A percentile compares a stretch with the other conserved stretches of the same genome.
phyloP scores from a whole-genome alignment of 805 yeast species.

The Metschnikowia hibisci region DNA sequence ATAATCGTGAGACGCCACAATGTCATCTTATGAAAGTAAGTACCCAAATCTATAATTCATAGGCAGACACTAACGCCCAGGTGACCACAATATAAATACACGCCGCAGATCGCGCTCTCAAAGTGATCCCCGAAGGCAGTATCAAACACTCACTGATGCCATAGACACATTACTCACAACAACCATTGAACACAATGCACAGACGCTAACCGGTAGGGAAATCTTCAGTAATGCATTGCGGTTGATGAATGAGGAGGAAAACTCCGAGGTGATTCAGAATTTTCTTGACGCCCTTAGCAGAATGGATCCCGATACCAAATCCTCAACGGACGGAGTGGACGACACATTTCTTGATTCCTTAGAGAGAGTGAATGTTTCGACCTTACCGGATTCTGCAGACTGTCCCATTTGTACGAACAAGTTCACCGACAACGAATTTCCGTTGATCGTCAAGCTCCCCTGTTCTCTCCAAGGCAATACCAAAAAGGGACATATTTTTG shows the following conservation, averaged over 20 bases:
- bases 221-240: constrained; percentile 31
- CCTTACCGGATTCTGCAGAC: constrained; percentile 48
- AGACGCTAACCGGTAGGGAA: constrained; percentile 18
- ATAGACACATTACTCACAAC: constrained; percentile 32
- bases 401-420: constrained; percentile 84
- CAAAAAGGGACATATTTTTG: constrained; percentile 62
- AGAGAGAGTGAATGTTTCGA: constrained; percentile 52
- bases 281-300: constrained; percentile 23
- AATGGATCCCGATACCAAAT: constrained; percentile 6
- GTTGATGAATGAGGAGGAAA: constrained; percentile 28
- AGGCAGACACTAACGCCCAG: constrained; percentile 19
- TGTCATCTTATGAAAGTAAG: constrained; percentile 48
- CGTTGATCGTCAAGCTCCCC: constrained; percentile 71
- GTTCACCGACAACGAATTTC: constrained; percentile 69
- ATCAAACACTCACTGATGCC: constrained; percentile 30
- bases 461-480: constrained; percentile 45
- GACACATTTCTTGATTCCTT: constrained; percentile 71
- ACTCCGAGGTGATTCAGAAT: constrained; percentile 26
- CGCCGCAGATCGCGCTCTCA: constrained; percentile 9
- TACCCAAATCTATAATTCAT: background rate
- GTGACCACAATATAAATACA: constrained; percentile 39
- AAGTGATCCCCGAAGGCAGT: constrained; percentile 22
- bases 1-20: constrained; percentile 8
- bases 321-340: constrained; percentile 48
- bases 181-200: constrained; percentile 10